Evolutionary conservation across 305 asterid species (phyloP).

Genomic region (Fraxinus angustifolia): DNA sequence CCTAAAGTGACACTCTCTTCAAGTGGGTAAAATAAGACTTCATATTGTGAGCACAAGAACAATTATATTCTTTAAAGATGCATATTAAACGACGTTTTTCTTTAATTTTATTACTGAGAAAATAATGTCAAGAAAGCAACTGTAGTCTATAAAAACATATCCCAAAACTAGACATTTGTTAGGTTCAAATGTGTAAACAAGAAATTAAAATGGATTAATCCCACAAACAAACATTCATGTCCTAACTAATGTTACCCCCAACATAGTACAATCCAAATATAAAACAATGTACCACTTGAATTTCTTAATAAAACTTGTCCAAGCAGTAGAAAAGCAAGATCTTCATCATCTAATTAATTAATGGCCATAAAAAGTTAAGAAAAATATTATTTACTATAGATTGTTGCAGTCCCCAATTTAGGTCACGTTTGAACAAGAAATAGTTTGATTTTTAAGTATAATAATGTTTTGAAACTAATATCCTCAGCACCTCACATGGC

Average conservation of each 20-base stretch:
- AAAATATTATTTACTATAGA: slow-evolving; percentile 20
- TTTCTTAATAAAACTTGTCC: slow-evolving; percentile 29
- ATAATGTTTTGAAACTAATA: slow-evolving; percentile 35
- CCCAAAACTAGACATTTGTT: slow-evolving; percentile 26
- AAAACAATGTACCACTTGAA: slow-evolving; percentile 2
- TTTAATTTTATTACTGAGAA: slow-evolving; percentile 27
- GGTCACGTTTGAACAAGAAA: slow-evolving; percentile 43
- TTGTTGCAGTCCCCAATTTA: slow-evolving; percentile 42
- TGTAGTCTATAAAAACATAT: slow-evolving; percentile 12
- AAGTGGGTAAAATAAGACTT: no score
- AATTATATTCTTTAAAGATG: not conserved
- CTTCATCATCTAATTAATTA: slow-evolving; percentile 28
- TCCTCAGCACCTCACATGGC: slow-evolving; percentile 74
- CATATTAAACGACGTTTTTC: slow-evolving; percentile 24
- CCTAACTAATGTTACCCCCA: slow-evolving; percentile 31
- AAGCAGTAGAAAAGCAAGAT: slow-evolving; percentile 29
- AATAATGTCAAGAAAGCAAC: slow-evolving; percentile 43
- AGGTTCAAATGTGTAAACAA: slow-evolving; percentile 22
- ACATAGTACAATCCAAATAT: slow-evolving; percentile 17
- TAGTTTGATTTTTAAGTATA: slow-evolving; percentile 38
- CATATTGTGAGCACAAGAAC: no score
- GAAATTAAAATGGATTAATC: slow-evolving; percentile 35
- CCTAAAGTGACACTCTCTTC: no score
- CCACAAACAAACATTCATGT: slow-evolving; percentile 30
- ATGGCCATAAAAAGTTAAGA: slow-evolving; percentile 24